Percentiles rank a stretch among this genome's conserved stretches.
These are phyloP conservation scores for Taxawa tesnikishii DNA, from an alignment of 2,329 filamentous ascomycete species.

Conservation along the genomic window DNA sequence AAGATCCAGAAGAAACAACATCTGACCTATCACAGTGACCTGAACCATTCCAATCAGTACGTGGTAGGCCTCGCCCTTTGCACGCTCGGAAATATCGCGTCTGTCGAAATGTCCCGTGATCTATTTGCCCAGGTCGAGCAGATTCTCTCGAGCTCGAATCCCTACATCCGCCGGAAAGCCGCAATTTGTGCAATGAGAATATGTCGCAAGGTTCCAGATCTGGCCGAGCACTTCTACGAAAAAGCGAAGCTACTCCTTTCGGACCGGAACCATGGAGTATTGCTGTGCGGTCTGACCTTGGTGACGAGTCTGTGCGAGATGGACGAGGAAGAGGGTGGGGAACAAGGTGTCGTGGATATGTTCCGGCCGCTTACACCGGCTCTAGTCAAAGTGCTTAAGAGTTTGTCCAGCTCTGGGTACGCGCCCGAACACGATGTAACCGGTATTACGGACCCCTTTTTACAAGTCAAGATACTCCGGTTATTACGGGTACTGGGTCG, in stretches of 20 bases:
- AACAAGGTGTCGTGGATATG: slow-evolving; percentile 78
- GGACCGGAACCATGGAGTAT: slow-evolving; percentile 89
- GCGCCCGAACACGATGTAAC: slow-evolving; percentile 97
- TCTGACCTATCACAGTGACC: slow-evolving; percentile 49
- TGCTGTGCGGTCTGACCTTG: slow-evolving; percentile 83
- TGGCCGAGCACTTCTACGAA: slow-evolving; percentile 94
- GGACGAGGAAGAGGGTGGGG: slow-evolving; percentile 84
- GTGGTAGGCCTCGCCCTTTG: slow-evolving; percentile 93
- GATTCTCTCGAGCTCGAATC: slow-evolving; percentile 83
- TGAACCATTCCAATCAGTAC: slow-evolving; percentile 96
- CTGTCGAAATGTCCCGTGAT: slow-evolving; percentile 95
- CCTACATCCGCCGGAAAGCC: slow-evolving; percentile 95
- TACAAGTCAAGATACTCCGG: slow-evolving; percentile 91
- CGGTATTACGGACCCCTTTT: slow-evolving; percentile 92
- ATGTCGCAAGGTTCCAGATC: slow-evolving; percentile 91
- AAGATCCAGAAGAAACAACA: background rate
- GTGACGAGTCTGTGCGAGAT: slow-evolving; percentile 89
- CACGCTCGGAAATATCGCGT: slow-evolving; percentile 94
- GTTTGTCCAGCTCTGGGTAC: slow-evolving; percentile 87
- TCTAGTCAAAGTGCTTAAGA: slow-evolving; percentile 82
- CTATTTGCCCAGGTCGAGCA: slow-evolving; percentile 92
- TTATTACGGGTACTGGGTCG: slow-evolving; percentile 75
- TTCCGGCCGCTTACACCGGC: slow-evolving; percentile 78
- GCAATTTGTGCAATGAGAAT: slow-evolving; percentile 98
- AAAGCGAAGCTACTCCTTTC: slow-evolving; percentile 80